Percentiles rank a stretch among this genome's conserved stretches.
Conservation (phyloP, 2,329 filamentous ascomycete species). For the Aspergillus melleus region DNA sequence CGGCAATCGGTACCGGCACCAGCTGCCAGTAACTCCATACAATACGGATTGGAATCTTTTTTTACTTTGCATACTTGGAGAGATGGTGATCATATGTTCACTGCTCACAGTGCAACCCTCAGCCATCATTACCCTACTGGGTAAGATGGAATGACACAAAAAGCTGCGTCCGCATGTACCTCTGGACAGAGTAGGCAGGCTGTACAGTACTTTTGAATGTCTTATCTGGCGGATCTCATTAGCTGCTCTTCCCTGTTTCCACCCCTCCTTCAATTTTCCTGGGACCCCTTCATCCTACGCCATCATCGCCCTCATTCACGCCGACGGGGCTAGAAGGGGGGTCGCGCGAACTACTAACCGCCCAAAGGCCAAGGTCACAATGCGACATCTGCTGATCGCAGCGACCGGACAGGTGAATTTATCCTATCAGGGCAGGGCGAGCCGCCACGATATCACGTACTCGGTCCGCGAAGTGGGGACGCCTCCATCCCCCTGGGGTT, state of each 20-base stretch:
- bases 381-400: constrained; percentile 19
- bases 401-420: constrained; percentile 9
- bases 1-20: constrained; percentile 20
- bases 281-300: not conserved
- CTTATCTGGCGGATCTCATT: constrained; percentile 14
- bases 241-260: not conserved
- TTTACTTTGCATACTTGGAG: not conserved
- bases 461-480: constrained; percentile 11
- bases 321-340: constrained; percentile 1
- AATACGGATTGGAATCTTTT: not conserved
- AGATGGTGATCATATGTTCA: not conserved
- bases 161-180: not conserved
- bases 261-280: constrained; percentile 2
- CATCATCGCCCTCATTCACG: constrained; percentile 5
- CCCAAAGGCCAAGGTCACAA: constrained; percentile 6
- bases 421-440: constrained; percentile 18
- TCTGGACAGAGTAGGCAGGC: not conserved
- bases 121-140: not conserved
- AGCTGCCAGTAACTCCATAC: not conserved
- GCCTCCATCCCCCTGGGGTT: not conserved
- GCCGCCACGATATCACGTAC: constrained; percentile 16
- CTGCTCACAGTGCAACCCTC: not conserved
- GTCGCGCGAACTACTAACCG: constrained; percentile 6
- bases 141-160: not conserved
- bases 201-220: constrained; percentile 14